Conservation (phyloP, 306 rosid genomes). For the Senna siamea region DNA sequence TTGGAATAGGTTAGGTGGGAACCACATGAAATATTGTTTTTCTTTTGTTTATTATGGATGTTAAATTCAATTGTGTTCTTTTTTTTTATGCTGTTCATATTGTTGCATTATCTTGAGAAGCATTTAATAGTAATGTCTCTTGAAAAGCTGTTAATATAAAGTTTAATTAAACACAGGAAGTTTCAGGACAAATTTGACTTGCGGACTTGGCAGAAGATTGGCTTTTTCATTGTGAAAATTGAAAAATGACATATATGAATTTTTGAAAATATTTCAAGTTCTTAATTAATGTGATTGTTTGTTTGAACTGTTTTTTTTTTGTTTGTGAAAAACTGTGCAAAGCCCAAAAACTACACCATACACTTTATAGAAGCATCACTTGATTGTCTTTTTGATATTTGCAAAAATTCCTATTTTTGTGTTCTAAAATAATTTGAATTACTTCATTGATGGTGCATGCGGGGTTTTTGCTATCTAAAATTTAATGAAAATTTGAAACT, state of each 20-base stretch:
- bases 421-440: no score
- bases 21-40: neutral
- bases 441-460: neutral
- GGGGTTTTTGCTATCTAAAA: neutral
- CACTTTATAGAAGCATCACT: neutral
- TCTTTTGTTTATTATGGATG: neutral
- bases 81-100: no score
- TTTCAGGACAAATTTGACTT: neutral
- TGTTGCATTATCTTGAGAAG: neutral
- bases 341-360: neutral
- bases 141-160: neutral
- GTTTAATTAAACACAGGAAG: neutral
- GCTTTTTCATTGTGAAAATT: slow-evolving; percentile 6
- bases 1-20: neutral
- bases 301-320: neutral
- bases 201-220: neutral
- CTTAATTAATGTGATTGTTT: neutral
- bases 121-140: neutral
- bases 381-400: neutral
- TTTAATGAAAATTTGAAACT: neutral
- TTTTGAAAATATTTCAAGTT: neutral
- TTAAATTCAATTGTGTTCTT: neutral
- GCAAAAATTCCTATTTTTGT: neutral
- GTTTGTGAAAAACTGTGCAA: neutral
- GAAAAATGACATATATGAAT: neutral